Evolutionary conservation across 176 grass and related monocot species (phyloP).

Genomic region (Cenchrus americanus): DNA sequence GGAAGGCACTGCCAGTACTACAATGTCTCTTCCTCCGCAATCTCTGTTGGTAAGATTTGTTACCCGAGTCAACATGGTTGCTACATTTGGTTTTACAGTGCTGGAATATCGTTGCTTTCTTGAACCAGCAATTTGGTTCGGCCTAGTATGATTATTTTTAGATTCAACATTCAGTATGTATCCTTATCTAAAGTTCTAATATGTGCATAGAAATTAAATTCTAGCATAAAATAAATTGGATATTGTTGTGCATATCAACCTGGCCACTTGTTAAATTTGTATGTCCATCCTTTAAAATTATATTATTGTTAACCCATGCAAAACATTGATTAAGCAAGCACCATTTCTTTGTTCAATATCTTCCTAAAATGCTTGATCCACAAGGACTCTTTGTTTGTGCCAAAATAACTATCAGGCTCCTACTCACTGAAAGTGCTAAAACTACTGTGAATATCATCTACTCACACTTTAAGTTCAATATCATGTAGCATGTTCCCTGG

Average conservation of each 20-base stretch:
- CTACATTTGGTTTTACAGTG: neutral
- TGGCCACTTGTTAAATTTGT: neutral
- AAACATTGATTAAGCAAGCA: neutral
- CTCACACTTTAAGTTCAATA: neutral
- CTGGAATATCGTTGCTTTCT: neutral
- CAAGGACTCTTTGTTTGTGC: slow-evolving; percentile 1
- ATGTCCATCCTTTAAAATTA: neutral
- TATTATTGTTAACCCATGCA: neutral
- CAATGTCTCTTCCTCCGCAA: slow-evolving; percentile 41
- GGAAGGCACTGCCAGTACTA: slow-evolving; percentile 66
- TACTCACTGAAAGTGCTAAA: slow-evolving; percentile 13
- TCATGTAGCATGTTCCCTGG: neutral
- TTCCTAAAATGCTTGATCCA: too few species aligned
- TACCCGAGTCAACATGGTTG: neutral
- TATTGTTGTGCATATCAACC: neutral
- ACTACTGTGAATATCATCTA: neutral
- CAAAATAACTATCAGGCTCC: neutral
- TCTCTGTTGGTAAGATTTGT: slow-evolving; percentile 51
- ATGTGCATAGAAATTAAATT: neutral
- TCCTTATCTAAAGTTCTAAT: neutral
- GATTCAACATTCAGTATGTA: neutral
- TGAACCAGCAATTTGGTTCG: neutral
- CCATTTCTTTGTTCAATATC: neutral
- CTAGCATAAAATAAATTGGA: neutral
- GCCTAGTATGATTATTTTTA: neutral